Conservation (phyloP, 1,284 basidiomycete genomes). For the Naganishia albida region DNA sequence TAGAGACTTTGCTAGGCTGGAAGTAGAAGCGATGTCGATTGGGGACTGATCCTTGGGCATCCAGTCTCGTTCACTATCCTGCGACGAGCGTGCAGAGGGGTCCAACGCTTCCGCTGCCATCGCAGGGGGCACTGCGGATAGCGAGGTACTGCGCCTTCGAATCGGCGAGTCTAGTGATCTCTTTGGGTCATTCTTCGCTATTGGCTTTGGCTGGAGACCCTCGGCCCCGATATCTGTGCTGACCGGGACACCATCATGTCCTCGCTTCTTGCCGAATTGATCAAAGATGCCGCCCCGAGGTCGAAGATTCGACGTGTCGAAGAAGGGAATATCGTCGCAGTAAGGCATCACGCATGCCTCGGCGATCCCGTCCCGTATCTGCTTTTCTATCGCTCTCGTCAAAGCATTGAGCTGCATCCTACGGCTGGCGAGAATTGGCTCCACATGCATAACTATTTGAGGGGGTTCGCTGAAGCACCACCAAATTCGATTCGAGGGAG, state of each 20-base stretch:
- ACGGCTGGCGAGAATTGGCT: constrained; percentile 86
- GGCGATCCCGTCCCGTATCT: constrained; percentile 83
- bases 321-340: constrained; percentile 97
- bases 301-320: constrained; percentile 68
- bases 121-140: constrained; percentile 22
- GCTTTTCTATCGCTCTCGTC: constrained; percentile 81
- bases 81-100: neutral
- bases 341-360: constrained; percentile 77
- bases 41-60: neutral
- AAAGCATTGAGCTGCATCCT: constrained; percentile 65
- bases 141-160: constrained; percentile 13
- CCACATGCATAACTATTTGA: constrained; percentile 81
- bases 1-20: constrained; percentile 29
- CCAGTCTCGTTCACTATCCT: constrained; percentile 19
- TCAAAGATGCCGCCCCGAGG: constrained; percentile 88
- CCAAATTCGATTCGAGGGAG: constrained; percentile 94
- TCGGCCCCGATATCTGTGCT: constrained; percentile 31
- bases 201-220: constrained; percentile 30
- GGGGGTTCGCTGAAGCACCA: constrained; percentile 95
- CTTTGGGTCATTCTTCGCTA: neutral
- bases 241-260: constrained; percentile 16
- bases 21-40: constrained; percentile 11
- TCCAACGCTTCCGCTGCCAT: constrained; percentile 30
- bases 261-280: constrained; percentile 62
- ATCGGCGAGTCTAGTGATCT: neutral